Evolutionary conservation across 345 rosid genomes (phyloP), one percentile per base, ranked within the genome.

Genomic region (Moricandia arvensis): DNA sequence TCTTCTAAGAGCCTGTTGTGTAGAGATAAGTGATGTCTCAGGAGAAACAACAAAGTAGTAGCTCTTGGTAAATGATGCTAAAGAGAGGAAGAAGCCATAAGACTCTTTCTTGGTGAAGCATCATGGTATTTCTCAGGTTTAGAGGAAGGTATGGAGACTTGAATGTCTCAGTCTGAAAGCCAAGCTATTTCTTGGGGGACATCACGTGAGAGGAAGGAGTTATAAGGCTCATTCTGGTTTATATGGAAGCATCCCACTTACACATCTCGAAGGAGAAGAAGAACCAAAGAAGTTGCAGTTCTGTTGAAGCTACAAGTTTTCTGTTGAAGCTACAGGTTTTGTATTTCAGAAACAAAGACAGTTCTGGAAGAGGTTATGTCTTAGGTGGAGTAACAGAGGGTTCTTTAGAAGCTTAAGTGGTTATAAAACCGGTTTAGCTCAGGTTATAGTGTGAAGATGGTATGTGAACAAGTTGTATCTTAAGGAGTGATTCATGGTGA

Each of bases 91-190:
- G 75, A 29, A 9, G 58, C 7, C 38, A 15, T 41, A 71, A 71
- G 17, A 27, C 58, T 41, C 41, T 71, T 71, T 41, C 31, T 71
- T 71, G 75, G 31, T 59, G 55, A 2, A 58, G 65, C 74, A 38
- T 58, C 10, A 6, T 58, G 8, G 38, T 15, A 0, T 43, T 55
- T 70, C 57, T 58, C 41, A 58, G 2, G 7, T 38, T 3, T 58
- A 38, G 38, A 58, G 57, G 7, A 69, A 35, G 8, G 2, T 33
- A 17, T 34, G 1, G 73, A 59, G 43, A 41, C 18, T 0, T 15
- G 2, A 29, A 8, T 59, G 66, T 70, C 65, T 58, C 65, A 0
- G 16, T 29, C 7, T 70, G 41, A 10, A 70, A 26, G 2, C 4
- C 27, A 59, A n/a, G 5, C 0, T n/a, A 3, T 57, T 5, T 69